These are phyloP conservation scores for Fusarium hainanense DNA, from an alignment of 2,329 filamentous ascomycete species.

Conservation along the genomic window DNA sequence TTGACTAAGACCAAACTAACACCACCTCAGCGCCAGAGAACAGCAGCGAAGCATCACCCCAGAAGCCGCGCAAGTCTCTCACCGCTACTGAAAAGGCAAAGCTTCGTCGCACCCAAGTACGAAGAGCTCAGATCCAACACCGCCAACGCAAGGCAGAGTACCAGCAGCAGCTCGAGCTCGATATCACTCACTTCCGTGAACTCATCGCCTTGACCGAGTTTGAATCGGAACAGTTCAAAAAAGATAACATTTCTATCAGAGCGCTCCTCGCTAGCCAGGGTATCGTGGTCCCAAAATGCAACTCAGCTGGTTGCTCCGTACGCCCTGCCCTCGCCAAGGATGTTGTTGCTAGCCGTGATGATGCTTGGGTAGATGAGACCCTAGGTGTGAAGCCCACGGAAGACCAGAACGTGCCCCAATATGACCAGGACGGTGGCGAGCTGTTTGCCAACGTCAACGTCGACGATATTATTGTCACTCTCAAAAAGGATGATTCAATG, in stretches of 20 bases:
- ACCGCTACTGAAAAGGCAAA: constrained; percentile 56
- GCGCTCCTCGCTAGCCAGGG: constrained; percentile 48
- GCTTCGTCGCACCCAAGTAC: constrained; percentile 62
- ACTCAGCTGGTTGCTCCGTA: constrained; percentile 14
- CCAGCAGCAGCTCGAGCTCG: constrained; percentile 64
- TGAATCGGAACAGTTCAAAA: constrained; percentile 52
- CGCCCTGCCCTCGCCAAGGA: neutral
- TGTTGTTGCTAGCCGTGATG: constrained; percentile 7
- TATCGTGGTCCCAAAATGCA: constrained; percentile 29
- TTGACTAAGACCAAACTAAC: constrained; percentile 17
- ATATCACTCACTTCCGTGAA: constrained; percentile 60
- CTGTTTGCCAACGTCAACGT: constrained; percentile 52
- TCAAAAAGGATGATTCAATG: constrained; percentile 56
- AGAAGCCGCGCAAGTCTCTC: constrained; percentile 36
- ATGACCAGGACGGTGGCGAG: constrained; percentile 33
- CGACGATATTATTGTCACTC: constrained; percentile 54
- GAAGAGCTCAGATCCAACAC: constrained; percentile 65
- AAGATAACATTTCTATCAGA: constrained; percentile 59
- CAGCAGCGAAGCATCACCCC: constrained; percentile 21
- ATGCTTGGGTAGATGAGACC: constrained; percentile 38
- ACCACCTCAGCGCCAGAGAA: constrained; percentile 26
- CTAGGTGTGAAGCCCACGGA: constrained; percentile 9
- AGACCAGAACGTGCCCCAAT: constrained; percentile 2
- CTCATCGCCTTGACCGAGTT: constrained; percentile 57
- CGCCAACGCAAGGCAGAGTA: constrained; percentile 68